Base-by-base conservation (phyloP, 352 stramenopile species). In the Phytophthora quininea region DNA sequence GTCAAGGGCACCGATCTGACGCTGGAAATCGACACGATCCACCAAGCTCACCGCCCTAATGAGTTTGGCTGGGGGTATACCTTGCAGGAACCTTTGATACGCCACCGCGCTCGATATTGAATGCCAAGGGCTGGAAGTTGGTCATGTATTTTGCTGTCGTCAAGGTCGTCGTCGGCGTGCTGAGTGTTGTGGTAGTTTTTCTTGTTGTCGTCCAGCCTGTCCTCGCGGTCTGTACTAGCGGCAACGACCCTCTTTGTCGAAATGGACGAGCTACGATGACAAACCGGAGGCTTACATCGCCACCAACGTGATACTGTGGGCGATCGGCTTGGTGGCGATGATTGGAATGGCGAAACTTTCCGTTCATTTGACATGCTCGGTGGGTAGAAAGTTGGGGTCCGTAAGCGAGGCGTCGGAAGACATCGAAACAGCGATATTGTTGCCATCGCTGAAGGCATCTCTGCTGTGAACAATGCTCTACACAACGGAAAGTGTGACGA, bases 241-340 rank as follows among this genome's bases (percentile, higher is more conserved):
- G 46, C 24, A 40, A 31, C 27, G 43, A 29, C 2, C 55, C 55
- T 55, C 47, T n/a, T 27, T 55, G 30, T 35, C 24, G 14, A 45
- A 42, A 35, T 56, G 37, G 14, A 52, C 68, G 51, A 67, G 50
- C 12, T 74, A 60, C 24, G 6, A 55, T 3, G 38, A 66, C 19
- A 43, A 74, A 15, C 60, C 60, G 1, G 37, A 45, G 3, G 50
- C 32, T 19, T 74, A 70, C 46, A 55, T 70, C n/a, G 50, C 38
- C 1, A 32, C 46, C 8, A 11, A 52, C 3, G n/a, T 59, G 5
- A 52, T 43, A 5, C 19, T 50, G 11, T 69, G 40, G 32, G 6
- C 65, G 38, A 7, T 66, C 19, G 61, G 67, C 2, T 8, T 40
- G 4, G 33, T 54, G 4, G 46, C 57, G 6, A 10, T 74, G n/a